phyloP scores from a whole-genome alignment of 352 stramenopile species.

The Globisporangium abappressorium region DNA sequence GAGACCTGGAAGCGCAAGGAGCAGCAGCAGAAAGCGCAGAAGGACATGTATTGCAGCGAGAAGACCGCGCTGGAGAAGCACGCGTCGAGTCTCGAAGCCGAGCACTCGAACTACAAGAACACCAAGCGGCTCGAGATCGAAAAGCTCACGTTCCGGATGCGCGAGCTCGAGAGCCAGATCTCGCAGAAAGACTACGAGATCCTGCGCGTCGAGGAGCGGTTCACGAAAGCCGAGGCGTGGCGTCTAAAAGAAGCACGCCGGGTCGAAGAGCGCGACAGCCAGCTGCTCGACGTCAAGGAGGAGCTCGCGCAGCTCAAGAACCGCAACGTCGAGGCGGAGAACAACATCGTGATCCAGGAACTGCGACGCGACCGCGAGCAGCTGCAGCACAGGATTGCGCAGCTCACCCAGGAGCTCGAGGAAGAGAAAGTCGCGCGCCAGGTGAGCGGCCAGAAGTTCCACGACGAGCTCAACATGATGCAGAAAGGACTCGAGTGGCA shows the following conservation, averaged over 20 bases:
- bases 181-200: conserved; percentile 56
- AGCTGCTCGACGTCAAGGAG: conserved; percentile 47
- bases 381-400: conserved; percentile 17
- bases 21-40: conserved; percentile 40
- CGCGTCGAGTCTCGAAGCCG: conserved; percentile 28
- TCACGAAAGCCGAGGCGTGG: conserved; percentile 47
- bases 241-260: conserved; percentile 42
- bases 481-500: conserved; percentile 46
- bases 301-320: conserved; percentile 39
- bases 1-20: conserved; percentile 46
- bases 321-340: conserved; percentile 44
- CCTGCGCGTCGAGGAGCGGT: conserved; percentile 38
- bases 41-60: conserved; percentile 25
- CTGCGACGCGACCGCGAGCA: conserved; percentile 35
- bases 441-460: conserved; percentile 30
- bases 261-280: conserved; percentile 46
- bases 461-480: conserved; percentile 34
- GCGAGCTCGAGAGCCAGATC: conserved; percentile 45
- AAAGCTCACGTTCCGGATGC: conserved; percentile 39
- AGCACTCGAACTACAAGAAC: conserved; percentile 27
- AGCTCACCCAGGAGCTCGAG: conserved; percentile 29
- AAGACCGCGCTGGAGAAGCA: conserved; percentile 39
- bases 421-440: conserved; percentile 33
- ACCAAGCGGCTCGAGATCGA: conserved; percentile 38
- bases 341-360: conserved; percentile 40